A percentile compares a stretch with the other conserved stretches of the same genome.
These are phyloP conservation scores for Coemansia sp. DNA, from an alignment of 192 early-diverging fungal genomes.

Conservation along the genomic window DNA sequence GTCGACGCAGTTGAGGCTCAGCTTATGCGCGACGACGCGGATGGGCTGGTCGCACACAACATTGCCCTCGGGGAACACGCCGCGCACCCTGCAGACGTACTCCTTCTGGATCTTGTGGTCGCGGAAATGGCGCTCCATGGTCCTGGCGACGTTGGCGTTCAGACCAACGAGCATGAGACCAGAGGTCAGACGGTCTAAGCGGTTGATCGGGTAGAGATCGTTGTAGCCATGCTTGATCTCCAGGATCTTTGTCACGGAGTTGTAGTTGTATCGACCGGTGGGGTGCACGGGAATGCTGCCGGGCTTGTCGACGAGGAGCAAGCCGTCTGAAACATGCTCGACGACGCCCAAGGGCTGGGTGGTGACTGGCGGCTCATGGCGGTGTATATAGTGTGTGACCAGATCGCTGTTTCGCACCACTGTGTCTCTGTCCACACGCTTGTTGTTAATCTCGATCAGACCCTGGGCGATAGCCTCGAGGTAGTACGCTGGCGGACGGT, in stretches of 20 bases:
- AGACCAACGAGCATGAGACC: conserved; percentile 82
- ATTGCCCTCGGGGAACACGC: conserved; percentile 72
- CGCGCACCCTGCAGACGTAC: conserved; percentile 85
- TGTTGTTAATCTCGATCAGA: conserved; percentile 76
- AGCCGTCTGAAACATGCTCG: conserved; percentile 54
- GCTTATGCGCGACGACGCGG: conserved; percentile 77
- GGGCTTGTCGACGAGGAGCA: conserved; percentile 90
- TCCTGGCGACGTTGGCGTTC: conserved; percentile 56
- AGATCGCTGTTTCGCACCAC: conserved; percentile 75
- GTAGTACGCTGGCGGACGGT: conserved; percentile 78
- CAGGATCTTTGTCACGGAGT: conserved; percentile 72
- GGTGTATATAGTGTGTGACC: conserved; percentile 80
- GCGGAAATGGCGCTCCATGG: conserved; percentile 64
- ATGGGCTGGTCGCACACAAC: conserved; percentile 79
- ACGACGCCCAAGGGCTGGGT: conserved; percentile 65
- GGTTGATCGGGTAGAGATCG: conserved; percentile 71
- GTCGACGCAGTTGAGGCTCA: conserved; percentile 85
- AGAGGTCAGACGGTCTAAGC: conserved; percentile 92
- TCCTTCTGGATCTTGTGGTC: conserved; percentile 74
- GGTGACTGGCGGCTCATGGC: conserved; percentile 93
- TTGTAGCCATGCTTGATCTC: conserved; percentile 58
- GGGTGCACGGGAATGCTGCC: conserved; percentile 80
- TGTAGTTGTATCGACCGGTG: conserved; percentile 85
- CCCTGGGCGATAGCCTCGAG: conserved; percentile 74
- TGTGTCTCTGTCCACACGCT: conserved; percentile 56